Conservation (phyloP, 2,329 filamentous ascomycete species). For the Colletotrichum neosansevieriae region DNA sequence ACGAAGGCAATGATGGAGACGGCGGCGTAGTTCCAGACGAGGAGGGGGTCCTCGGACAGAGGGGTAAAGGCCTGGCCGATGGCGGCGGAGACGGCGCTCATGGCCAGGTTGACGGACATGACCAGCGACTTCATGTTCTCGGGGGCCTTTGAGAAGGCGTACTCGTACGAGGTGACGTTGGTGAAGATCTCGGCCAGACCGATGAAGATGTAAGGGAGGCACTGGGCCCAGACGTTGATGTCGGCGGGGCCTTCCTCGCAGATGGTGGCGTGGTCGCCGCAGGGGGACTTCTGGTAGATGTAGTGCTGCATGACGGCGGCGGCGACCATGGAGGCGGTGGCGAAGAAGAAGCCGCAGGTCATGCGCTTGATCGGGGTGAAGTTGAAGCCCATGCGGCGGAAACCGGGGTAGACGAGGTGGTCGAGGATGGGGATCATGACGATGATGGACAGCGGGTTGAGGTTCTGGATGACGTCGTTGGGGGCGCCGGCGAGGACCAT, state of each 20-base stretch:
- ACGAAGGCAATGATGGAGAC: constrained; percentile 72
- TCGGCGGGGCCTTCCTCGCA: constrained; percentile 64
- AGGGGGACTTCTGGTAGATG: constrained; percentile 73
- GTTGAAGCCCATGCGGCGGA: constrained; percentile 71
- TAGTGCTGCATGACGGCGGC: constrained; percentile 69
- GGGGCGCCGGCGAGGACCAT: constrained; percentile 78
- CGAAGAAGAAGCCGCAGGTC: constrained; percentile 75
- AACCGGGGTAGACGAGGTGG: constrained; percentile 74
- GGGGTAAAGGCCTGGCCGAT: constrained; percentile 77
- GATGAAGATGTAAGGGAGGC: constrained; percentile 63
- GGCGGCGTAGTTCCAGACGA: constrained; percentile 78
- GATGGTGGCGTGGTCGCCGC: constrained; percentile 65
- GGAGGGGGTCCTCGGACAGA: constrained; percentile 71
- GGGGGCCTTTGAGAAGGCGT: constrained; percentile 82
- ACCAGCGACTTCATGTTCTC: constrained; percentile 86
- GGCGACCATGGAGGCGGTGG: constrained; percentile 70
- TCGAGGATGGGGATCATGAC: constrained; percentile 81
- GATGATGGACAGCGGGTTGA: constrained; percentile 81
- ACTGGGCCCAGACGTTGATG: constrained; percentile 75
- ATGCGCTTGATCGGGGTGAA: constrained; percentile 85
- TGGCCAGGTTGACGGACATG: constrained; percentile 76
- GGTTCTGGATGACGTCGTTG: constrained; percentile 82
- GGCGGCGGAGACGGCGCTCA: constrained; percentile 76
- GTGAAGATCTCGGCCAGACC: constrained; percentile 66
- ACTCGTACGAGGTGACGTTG: constrained; percentile 74